Percentiles rank a stretch among this genome's conserved stretches.
phyloP scores from a whole-genome alignment of 352 stramenopile species.

The Phytophthora meadii region DNA sequence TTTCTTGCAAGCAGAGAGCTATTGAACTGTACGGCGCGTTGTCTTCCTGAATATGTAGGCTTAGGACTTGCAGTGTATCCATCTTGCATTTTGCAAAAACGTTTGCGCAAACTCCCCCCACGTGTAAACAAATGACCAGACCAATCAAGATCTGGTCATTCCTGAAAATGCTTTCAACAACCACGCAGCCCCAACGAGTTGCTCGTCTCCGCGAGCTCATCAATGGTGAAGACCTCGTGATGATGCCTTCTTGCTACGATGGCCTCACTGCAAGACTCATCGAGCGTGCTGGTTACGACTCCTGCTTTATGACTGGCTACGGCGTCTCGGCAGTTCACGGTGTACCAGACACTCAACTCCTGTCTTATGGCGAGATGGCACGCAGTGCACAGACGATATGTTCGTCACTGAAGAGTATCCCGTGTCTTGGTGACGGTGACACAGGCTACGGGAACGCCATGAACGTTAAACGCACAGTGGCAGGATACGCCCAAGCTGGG shows the following conservation, averaged over 20 bases:
- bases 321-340: slow-evolving; percentile 88
- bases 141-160: too few relatives aligned
- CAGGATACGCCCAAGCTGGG: slow-evolving; percentile 88
- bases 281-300: slow-evolving; percentile 85
- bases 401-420: slow-evolving; percentile 38
- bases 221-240: slow-evolving; percentile 60
- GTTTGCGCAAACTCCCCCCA: too few relatives aligned
- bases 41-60: too few relatives aligned
- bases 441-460: slow-evolving; percentile 94
- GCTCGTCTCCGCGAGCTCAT: slow-evolving; percentile 59
- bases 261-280: slow-evolving; percentile 91
- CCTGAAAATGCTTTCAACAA: too few relatives aligned
- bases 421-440: slow-evolving; percentile 89
- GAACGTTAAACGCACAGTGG: slow-evolving; percentile 94
- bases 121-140: too few relatives aligned
- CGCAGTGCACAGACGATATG: slow-evolving; percentile 51
- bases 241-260: slow-evolving; percentile 93
- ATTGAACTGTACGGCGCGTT: too few relatives aligned
- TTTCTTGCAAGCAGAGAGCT: too few relatives aligned
- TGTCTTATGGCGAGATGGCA: slow-evolving; percentile 76
- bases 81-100: too few relatives aligned
- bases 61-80: too few relatives aligned
- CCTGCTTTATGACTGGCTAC: slow-evolving; percentile 95
- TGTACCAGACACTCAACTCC: slow-evolving; percentile 90
- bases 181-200: slow-evolving; percentile 52